phyloP scores from a whole-genome alignment of 345 rosid species.

The Eutrema heterophyllum region DNA sequence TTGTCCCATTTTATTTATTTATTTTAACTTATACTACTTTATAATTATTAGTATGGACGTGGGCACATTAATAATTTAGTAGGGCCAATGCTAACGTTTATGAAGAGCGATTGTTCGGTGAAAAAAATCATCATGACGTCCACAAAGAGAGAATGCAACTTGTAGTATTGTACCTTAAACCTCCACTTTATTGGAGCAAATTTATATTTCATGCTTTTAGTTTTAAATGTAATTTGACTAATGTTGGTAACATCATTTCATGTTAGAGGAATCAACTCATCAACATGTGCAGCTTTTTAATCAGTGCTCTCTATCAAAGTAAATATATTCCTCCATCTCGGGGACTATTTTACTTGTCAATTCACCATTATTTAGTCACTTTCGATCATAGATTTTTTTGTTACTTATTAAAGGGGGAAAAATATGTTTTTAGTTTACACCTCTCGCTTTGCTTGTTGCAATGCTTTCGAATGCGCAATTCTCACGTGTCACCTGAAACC shows the following conservation, averaged over 20 bases:
- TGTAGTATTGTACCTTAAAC: conserved; percentile 18
- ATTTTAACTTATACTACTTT: background rate
- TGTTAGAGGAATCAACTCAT: conserved; percentile 1
- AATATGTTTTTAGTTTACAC: background rate
- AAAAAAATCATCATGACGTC: conserved; percentile 19
- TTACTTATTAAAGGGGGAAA: background rate
- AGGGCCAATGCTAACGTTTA: background rate
- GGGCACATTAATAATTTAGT: background rate
- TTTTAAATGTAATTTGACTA: conserved; percentile 1
- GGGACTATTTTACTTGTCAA: conserved; percentile 1
- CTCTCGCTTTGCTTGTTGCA: background rate
- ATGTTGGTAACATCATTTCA: conserved; percentile 9
- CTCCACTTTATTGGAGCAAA: conserved; percentile 17
- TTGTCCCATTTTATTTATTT: background rate
- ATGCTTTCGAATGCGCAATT: background rate
- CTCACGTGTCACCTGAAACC: background rate
- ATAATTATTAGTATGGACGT: background rate
- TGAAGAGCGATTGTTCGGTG: background rate
- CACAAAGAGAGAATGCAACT: conserved; percentile 17
- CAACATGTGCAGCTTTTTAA: background rate
- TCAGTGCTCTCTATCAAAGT: background rate
- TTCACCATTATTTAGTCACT: conserved; percentile 14
- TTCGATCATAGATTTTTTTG: background rate
- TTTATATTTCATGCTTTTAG: background rate
- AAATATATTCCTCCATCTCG: conserved; percentile 21